Evolutionary conservation across 2,329 filamentous ascomycete species (phyloP).

Genomic region (Periconia sp.): DNA sequence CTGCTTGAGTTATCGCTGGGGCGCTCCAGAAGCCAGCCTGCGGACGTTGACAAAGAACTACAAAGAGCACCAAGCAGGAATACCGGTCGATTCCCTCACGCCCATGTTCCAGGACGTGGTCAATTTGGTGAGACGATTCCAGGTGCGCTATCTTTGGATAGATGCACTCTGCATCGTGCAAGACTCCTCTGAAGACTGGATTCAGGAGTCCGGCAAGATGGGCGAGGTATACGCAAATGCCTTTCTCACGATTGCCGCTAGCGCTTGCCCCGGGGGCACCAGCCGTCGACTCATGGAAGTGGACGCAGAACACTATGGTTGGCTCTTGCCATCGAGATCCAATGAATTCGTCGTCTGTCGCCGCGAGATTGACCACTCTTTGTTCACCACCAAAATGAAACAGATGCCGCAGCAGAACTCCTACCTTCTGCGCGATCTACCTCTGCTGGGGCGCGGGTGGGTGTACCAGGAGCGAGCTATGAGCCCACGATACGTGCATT

Average conservation of each 20-base stretch:
- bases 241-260: neutral
- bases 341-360: neutral
- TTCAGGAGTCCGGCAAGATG: constrained; percentile 1
- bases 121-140: neutral
- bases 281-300: neutral
- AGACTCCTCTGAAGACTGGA: constrained; percentile 1
- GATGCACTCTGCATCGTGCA: constrained; percentile 1
- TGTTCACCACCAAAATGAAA: neutral
- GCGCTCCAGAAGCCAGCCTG: neutral
- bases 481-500: neutral
- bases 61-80: neutral
- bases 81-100: neutral
- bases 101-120: neutral
- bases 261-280: neutral
- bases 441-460: neutral
- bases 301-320: neutral
- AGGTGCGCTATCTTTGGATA: constrained; percentile 1
- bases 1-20: neutral
- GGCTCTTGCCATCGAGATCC: neutral
- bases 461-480: neutral
- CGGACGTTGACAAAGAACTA: neutral
- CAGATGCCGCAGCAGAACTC: neutral
- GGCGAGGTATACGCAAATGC: neutral
- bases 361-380: neutral
- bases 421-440: neutral